phyloP scores from a whole-genome alignment of 176 grass and related monocot species.

The Typha latifolia region DNA sequence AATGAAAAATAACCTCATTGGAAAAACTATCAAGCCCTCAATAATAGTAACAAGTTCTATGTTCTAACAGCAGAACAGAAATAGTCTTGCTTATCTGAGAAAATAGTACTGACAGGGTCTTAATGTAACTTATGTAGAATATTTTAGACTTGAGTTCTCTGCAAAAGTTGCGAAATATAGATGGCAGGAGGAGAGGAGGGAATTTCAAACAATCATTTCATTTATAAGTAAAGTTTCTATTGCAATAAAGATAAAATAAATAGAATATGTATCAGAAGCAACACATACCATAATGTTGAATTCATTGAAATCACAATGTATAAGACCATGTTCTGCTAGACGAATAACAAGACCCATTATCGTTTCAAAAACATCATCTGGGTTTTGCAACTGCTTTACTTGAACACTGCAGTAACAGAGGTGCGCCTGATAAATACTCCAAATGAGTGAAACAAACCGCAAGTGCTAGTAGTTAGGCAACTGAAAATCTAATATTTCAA shows the following conservation, averaged over 20 bases:
- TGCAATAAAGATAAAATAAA: neutral
- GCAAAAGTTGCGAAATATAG: neutral
- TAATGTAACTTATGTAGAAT: too few relatives aligned
- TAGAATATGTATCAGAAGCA: conserved; percentile 1
- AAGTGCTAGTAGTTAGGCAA: neutral
- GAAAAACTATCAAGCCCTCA: too few relatives aligned
- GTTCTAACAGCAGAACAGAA: too few relatives aligned
- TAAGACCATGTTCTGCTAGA: conserved; percentile 91
- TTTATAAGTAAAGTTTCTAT: neutral
- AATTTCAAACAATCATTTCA: too few relatives aligned
- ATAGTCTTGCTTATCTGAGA: too few relatives aligned
- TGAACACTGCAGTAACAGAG: conserved; percentile 55
- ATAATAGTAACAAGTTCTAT: too few relatives aligned
- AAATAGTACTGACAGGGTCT: too few relatives aligned
- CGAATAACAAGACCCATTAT: conserved; percentile 78
- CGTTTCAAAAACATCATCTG: conserved; percentile 79
- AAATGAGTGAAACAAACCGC: conserved; percentile 4
- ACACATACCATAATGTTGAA: conserved; percentile 91
- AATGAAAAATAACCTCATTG: too few relatives aligned
- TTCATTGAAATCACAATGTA: conserved; percentile 98
- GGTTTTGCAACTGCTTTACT: conserved; percentile 62
- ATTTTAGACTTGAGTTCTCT: too few relatives aligned
- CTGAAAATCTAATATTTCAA: neutral
- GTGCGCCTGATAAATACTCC: neutral
- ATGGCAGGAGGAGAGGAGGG: neutral